Base-by-base conservation (phyloP, 2,329 filamentous ascomycete genomes). In the Dactylella cylindrospora region DNA sequence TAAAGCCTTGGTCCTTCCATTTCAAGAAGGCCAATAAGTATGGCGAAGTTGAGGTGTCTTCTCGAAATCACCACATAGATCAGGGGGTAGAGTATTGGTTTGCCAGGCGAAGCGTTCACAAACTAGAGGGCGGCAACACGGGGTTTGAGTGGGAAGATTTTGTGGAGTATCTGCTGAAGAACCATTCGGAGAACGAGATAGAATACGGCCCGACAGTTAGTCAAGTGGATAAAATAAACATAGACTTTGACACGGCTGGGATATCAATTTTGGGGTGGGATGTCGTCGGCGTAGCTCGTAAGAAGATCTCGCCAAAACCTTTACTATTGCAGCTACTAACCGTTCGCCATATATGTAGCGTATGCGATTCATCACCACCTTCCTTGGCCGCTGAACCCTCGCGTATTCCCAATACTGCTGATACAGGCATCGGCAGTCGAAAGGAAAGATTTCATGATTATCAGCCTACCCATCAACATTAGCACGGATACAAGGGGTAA, bases 11-110 rank as follows among this genome's bases (percentile, higher is more conserved):
- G 49, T 38, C 19, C 9, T 36, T 54, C 12, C 13, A 54, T n/a
- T 47, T 53, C 22, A 62, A 43, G 6, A 62, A 35, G 26, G 36
- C 36, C 1, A 53, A 53, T 28, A 46, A 43, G 25, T 62, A 53
- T 23, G 43, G 35, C 5, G 29, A 44, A 8, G 55, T 62, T 33
- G 47, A 53, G 19, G 36, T 62, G 1, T 33, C 35, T 9, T 62
- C 55, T 36, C 41, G 36, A 25, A 43, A 43, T 20, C 35, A 49
- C 3, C 26, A 41, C 5, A 43, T 43, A 31, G n/a, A 9, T n/a
- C 43, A 62, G 22, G 43, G 57, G 20, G 45, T 33, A 1, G 57
- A 62, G 40, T 62, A 62, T 13, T 54, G 49, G 57, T 62, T 54
- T 33, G 43, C 57, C 26, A 38, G 55, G 39, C 47, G 49, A 5